Percentiles rank a stretch among this genome's conserved stretches.
Evolutionary conservation across 2,329 filamentous ascomycete species (phyloP).

Genomic region (Biscogniauxia marginata): DNA sequence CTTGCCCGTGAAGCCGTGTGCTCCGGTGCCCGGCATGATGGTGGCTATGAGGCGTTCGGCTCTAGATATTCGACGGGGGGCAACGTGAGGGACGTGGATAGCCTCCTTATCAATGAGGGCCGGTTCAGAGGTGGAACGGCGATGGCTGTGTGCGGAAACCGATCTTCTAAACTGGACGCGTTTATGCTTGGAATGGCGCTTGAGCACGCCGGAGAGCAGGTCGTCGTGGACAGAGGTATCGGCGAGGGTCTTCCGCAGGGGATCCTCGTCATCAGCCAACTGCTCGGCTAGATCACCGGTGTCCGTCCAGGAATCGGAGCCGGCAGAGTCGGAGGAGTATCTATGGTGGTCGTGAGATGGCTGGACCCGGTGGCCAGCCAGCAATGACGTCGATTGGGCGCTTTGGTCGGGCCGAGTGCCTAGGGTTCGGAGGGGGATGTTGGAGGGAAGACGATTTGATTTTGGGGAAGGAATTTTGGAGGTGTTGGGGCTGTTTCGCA

Average conservation of each 20-base stretch:
- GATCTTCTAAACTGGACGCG: slow-evolving; percentile 66
- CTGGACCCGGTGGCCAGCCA: slow-evolving; percentile 43
- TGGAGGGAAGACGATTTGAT: slow-evolving; percentile 69
- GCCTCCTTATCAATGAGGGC: slow-evolving; percentile 66
- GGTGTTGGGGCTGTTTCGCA: slow-evolving; percentile 71
- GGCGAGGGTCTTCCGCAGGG: slow-evolving; percentile 68
- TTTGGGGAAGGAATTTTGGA: slow-evolving; percentile 83
- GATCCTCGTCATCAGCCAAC: slow-evolving; percentile 78
- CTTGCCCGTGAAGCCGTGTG: slow-evolving; percentile 93
- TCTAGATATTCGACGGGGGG: slow-evolving; percentile 60
- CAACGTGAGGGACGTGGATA: slow-evolving; percentile 74
- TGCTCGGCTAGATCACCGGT: slow-evolving; percentile 95
- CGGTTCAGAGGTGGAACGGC: slow-evolving; percentile 36
- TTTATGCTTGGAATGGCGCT: slow-evolving; percentile 52
- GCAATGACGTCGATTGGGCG: slow-evolving; percentile 46
- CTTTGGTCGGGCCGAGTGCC: slow-evolving; percentile 40
- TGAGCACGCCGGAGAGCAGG: slow-evolving; percentile 50
- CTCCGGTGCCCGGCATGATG: slow-evolving; percentile 82
- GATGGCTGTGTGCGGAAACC: slow-evolving; percentile 39
- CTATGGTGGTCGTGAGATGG: slow-evolving; percentile 38
- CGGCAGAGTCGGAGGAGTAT: slow-evolving; percentile 52
- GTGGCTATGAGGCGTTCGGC: slow-evolving; percentile 69
- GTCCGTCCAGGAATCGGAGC: slow-evolving; percentile 82
- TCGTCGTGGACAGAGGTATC: slow-evolving; percentile 62
- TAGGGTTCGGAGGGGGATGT: slow-evolving; percentile 84